Percentiles rank a stretch among this genome's conserved stretches.
Evolutionary conservation across 208 protist species (phyloP).

Genomic region (Vickermania spadyakhi): DNA sequence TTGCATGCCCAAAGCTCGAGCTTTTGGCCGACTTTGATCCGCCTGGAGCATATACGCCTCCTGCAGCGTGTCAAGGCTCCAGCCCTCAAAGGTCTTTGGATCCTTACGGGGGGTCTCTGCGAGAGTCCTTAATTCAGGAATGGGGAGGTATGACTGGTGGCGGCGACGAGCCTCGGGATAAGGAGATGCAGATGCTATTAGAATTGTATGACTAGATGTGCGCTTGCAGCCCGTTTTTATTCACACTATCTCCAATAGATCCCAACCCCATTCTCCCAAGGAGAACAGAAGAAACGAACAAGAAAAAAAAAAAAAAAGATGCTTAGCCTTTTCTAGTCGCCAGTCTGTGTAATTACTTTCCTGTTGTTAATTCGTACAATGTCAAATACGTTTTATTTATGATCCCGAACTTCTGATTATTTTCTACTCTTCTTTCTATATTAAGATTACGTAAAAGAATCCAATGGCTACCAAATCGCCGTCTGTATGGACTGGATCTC

Average conservation of each 20-base stretch:
- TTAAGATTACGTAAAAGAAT: conserved; percentile 3
- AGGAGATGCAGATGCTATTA: neutral
- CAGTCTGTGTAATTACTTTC: neutral
- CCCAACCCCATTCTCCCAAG: neutral
- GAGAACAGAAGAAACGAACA: neutral
- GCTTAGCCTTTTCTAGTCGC: neutral
- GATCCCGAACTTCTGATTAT: neutral
- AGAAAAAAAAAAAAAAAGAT: no score
- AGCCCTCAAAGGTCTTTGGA: neutral
- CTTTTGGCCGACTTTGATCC: conserved; percentile 66
- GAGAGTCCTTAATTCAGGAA: neutral
- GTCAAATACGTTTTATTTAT: conserved; percentile 4
- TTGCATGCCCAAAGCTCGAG: conserved; percentile 43
- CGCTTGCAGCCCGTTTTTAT: neutral
- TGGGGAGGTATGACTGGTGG: neutral
- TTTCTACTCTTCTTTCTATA: neutral
- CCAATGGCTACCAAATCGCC: neutral
- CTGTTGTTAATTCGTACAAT: neutral
- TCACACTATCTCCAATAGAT: neutral
- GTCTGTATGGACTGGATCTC: neutral
- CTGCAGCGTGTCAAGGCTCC: neutral
- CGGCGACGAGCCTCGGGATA: neutral
- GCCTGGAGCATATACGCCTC: conserved; percentile 40
- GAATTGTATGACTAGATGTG: neutral
- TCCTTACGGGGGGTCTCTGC: neutral